Evolutionary conservation across 352 stramenopile genomes (phyloP).

Genomic region (Globisporangium solare): DNA sequence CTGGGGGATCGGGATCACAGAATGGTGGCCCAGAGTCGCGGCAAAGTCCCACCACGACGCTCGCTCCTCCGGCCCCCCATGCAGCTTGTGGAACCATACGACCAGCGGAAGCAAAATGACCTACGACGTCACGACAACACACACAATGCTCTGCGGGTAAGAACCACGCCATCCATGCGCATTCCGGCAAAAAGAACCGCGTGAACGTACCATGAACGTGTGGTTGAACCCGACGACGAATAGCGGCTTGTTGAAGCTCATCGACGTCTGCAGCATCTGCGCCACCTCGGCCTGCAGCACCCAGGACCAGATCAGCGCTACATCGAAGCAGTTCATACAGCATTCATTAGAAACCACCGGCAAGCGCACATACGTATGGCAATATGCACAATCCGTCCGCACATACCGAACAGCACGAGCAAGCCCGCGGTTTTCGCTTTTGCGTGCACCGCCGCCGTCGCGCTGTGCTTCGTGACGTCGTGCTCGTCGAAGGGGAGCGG

Average conservation of each 20-base stretch:
- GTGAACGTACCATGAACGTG: slow-evolving; percentile 20
- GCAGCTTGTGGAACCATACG: slow-evolving; percentile 27
- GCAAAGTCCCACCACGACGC: slow-evolving; percentile 17
- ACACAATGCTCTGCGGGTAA: not conserved
- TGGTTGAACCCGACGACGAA: slow-evolving; percentile 64
- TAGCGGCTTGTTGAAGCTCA: slow-evolving; percentile 45
- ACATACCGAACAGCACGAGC: no score
- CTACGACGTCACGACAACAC: slow-evolving; percentile 8
- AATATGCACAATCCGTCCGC: no score
- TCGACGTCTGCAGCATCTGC: slow-evolving; percentile 10
- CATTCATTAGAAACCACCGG: no score
- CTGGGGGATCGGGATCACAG: slow-evolving; percentile 23
- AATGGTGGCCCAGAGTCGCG: slow-evolving; percentile 27
- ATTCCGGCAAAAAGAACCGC: not conserved
- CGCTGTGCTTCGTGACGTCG: no score
- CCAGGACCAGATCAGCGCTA: slow-evolving; percentile 23
- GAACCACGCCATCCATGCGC: not conserved
- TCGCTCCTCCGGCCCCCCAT: slow-evolving; percentile 13
- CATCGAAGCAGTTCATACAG: no score
- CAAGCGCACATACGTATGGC: no score
- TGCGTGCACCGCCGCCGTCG: no score
- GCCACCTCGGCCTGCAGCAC: slow-evolving; percentile 21
- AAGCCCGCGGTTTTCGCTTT: no score
- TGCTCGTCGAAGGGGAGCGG: no score
- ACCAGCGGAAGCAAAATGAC: slow-evolving; percentile 34